Percentiles rank a stretch among this genome's conserved stretches.
Evolutionary conservation across 106 monocot genomes (phyloP).

Genomic region (Posidonia australis): DNA sequence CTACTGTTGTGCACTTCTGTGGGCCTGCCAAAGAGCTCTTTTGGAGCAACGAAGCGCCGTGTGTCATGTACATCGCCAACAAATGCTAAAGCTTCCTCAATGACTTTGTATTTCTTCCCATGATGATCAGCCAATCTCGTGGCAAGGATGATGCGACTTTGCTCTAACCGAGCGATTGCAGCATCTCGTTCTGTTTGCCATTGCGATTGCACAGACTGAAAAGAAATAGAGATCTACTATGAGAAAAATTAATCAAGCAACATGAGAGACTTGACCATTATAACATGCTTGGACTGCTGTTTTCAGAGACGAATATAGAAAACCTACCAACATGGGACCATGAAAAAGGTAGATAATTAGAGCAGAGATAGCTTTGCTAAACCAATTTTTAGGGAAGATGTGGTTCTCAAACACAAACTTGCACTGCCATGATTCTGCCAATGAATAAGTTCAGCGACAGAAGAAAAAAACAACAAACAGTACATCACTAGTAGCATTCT

Average conservation of each 20-base stretch:
- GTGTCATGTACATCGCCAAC: conserved; percentile 50
- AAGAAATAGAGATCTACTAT: not conserved
- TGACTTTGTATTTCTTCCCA: conserved; percentile 78
- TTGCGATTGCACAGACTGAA: conserved; percentile 83
- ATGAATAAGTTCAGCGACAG: no score
- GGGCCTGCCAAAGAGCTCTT: conserved; percentile 23
- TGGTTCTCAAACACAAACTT: no score
- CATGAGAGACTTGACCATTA: no score
- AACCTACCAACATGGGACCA: no score
- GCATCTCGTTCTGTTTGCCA: conserved; percentile 76
- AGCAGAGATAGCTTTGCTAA: no score
- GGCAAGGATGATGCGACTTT: conserved; percentile 82
- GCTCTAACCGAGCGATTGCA: conserved; percentile 76
- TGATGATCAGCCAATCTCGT: conserved; percentile 77
- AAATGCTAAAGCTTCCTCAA: conserved; percentile 84
- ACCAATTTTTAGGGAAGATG: no score
- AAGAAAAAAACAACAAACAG: no score
- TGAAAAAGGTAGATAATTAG: no score
- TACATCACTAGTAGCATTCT: no score
- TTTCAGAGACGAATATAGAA: no score
- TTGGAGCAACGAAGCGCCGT: conserved; percentile 39
- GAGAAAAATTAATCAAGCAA: not conserved
- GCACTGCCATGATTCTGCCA: no score
- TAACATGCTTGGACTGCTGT: no score
- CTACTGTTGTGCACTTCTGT: conserved; percentile 7